Conservation (phyloP, 371 early-diverging fungal species). For the Mycotypha africana region DNA sequence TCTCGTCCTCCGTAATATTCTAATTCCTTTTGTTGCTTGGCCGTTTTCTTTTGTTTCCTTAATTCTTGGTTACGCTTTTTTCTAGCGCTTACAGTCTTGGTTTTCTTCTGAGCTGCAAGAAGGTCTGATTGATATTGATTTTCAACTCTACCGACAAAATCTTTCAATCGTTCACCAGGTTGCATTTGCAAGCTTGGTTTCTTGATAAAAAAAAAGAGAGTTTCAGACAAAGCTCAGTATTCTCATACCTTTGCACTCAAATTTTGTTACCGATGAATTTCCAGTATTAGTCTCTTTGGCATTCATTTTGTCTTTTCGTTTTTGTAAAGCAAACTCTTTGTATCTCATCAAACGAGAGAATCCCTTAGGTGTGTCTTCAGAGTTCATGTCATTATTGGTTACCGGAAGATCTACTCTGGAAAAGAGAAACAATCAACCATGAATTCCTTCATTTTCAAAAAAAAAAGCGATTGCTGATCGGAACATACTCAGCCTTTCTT, state of each 20-base stretch:
- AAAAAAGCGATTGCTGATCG: no score
- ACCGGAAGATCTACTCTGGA: conserved; percentile 18
- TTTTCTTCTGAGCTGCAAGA: conserved; percentile 19
- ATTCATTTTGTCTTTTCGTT: conserved; percentile 27
- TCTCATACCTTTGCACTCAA: no score
- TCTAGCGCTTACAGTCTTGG: conserved; percentile 29
- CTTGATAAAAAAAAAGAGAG: neutral
- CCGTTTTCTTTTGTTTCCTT: conserved; percentile 36
- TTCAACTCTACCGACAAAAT: conserved; percentile 38
- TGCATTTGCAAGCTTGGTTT: conserved; percentile 20
- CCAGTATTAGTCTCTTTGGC: conserved; percentile 16
- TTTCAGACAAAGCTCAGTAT: neutral
- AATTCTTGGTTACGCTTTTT: conserved; percentile 34
- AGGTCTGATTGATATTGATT: conserved; percentile 24
- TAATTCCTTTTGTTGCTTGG: conserved; percentile 28
- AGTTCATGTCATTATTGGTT: conserved; percentile 7
- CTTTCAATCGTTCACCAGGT: conserved; percentile 41
- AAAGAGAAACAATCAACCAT: neutral
- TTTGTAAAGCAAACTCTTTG: conserved; percentile 30
- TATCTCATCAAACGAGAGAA: conserved; percentile 34
- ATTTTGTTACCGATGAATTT: conserved; percentile 3
- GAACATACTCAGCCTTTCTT: conserved; percentile 19
- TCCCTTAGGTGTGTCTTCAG: conserved; percentile 34
- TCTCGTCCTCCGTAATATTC: conserved; percentile 40
- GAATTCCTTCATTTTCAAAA: neutral